A percentile compares a stretch with the other conserved stretches of the same genome.
phyloP scores from a whole-genome alignment of 345 rosid species.

The Ceriops decandra region DNA sequence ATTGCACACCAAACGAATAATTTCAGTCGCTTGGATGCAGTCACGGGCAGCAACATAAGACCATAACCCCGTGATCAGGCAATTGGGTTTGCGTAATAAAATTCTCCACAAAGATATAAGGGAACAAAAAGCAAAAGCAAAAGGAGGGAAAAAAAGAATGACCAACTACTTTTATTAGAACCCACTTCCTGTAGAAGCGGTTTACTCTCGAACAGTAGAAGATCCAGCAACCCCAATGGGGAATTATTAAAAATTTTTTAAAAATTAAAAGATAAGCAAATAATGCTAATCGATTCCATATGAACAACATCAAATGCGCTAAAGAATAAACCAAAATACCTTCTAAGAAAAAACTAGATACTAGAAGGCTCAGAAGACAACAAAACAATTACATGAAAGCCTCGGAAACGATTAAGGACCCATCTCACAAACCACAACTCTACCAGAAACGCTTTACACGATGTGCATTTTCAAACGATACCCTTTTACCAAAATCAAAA shows the following conservation, averaged over 20 bases:
- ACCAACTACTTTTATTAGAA: conserved; percentile 23
- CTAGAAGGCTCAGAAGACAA: not conserved
- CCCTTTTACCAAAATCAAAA: too few relatives aligned
- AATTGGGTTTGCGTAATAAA: conserved; percentile 6
- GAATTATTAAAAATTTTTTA: not conserved
- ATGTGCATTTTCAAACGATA: not conserved
- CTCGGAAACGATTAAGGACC: too few relatives aligned
- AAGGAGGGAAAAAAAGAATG: not conserved
- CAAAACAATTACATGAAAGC: too few relatives aligned
- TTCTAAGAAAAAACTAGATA: not conserved
- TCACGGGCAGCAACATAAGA: conserved; percentile 5
- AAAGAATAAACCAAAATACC: not conserved
- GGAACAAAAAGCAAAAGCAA: conserved; percentile 3
- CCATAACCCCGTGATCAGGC: not conserved
- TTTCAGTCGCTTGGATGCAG: conserved; percentile 10
- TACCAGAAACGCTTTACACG: not conserved
- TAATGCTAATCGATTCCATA: not conserved
- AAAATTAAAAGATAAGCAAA: too few relatives aligned
- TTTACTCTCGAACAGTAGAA: conserved; percentile 16
- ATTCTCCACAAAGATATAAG: not conserved
- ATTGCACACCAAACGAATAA: conserved; percentile 8
- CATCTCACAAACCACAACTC: too few relatives aligned
- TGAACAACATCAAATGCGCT: conserved; percentile 2
- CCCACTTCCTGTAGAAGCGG: conserved; percentile 10
- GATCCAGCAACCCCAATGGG: not conserved